Conservation (phyloP, 768 basidiomycete genomes). For the Psilocybe azurescens region DNA sequence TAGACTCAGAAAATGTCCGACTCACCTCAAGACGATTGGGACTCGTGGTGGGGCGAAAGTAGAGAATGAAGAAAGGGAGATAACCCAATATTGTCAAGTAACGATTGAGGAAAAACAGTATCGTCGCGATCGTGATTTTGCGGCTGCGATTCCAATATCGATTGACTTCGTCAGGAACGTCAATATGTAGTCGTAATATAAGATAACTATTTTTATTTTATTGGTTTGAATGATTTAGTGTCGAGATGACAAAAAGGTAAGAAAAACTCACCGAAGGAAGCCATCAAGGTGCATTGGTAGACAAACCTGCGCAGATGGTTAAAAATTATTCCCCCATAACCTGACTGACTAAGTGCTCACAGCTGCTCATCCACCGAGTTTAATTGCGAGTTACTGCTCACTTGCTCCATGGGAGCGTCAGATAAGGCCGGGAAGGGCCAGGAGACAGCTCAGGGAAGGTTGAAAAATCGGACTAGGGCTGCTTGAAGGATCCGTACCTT, state of each 20-base stretch:
- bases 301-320: background rate
- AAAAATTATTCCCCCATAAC: background rate
- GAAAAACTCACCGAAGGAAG: slow-evolving; percentile 2
- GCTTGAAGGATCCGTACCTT: slow-evolving; percentile 7
- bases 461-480: background rate
- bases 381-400: too few relatives aligned
- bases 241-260: background rate
- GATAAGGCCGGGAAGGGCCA: background rate
- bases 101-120: slow-evolving; percentile 7
- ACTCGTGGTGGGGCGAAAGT: slow-evolving; percentile 1
- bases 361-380: slow-evolving; percentile 1
- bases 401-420: slow-evolving; percentile 3
- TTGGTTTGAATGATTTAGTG: background rate
- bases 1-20: too few relatives aligned
- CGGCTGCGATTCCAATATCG: slow-evolving; percentile 1
- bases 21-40: background rate
- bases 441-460: background rate
- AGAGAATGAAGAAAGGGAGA: slow-evolving; percentile 1
- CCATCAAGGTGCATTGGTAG: slow-evolving; percentile 3
- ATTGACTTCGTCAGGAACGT: slow-evolving; percentile 3
- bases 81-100: slow-evolving; percentile 2
- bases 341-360: background rate
- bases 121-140: background rate
- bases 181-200: slow-evolving; percentile 12
- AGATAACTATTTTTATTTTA: slow-evolving; percentile 2